phyloP scores from a whole-genome alignment of 2,329 filamentous ascomycete genomes.

The Seiridium unicorne region DNA sequence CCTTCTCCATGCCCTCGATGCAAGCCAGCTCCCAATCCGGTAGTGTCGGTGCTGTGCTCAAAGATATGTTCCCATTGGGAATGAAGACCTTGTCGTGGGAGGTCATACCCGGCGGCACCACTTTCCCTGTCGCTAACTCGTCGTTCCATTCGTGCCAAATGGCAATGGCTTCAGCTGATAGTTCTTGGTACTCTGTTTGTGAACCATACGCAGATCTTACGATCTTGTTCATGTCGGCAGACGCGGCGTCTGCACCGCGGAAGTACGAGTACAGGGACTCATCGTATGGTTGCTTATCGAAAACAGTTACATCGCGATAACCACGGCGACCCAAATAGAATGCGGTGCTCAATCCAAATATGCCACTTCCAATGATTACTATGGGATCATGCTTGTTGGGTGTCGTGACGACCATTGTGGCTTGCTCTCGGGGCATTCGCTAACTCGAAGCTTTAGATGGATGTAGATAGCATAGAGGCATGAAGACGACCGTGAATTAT shows the following conservation, averaged over 20 bases:
- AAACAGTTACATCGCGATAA: conserved; percentile 44
- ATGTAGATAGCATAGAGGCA: too few species aligned
- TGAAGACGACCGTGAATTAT: too few species aligned
- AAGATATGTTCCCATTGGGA: conserved; percentile 33
- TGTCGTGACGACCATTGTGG: neutral
- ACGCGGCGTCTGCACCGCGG: conserved; percentile 32
- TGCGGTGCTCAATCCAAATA: conserved; percentile 40
- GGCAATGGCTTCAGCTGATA: conserved; percentile 39
- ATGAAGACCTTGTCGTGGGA: conserved; percentile 33
- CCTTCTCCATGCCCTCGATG: conserved; percentile 31
- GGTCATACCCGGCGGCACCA: conserved; percentile 35
- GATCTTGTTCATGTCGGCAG: conserved; percentile 42
- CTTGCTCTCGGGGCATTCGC: too few species aligned
- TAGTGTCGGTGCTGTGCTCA: conserved; percentile 20
- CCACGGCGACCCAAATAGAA: conserved; percentile 40
- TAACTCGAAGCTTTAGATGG: neutral
- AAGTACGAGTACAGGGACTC: conserved; percentile 37
- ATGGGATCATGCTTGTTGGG: conserved; percentile 21
- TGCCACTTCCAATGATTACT: conserved; percentile 38
- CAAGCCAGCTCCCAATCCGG: conserved; percentile 33
- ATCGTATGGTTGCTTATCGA: conserved; percentile 46
- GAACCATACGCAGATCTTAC: conserved; percentile 39
- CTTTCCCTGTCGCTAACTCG: conserved; percentile 27
- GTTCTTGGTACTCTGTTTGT: conserved; percentile 43
- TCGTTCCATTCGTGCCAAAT: conserved; percentile 45